Evolutionary conservation across 768 basidiomycete genomes (phyloP).

Genomic region (Agrocybe chaxingu): DNA sequence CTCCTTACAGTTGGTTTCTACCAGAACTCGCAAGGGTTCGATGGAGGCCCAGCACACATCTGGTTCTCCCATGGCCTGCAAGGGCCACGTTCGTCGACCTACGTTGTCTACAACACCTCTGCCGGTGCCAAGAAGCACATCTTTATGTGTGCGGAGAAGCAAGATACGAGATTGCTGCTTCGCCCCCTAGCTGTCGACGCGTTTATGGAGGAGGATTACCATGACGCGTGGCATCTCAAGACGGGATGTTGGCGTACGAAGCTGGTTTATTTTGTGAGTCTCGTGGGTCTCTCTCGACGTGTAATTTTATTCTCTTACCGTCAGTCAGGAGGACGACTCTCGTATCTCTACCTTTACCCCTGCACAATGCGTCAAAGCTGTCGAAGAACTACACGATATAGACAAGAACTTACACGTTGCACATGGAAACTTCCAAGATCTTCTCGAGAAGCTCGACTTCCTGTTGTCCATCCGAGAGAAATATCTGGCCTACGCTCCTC

Average conservation of each 20-base stretch:
- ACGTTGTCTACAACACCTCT: background rate
- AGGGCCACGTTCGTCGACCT: background rate
- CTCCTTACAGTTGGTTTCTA: background rate
- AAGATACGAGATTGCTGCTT: background rate
- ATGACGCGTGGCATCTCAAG: background rate
- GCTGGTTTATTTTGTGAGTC: background rate
- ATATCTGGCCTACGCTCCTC: too few species aligned
- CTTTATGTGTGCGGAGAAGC: background rate
- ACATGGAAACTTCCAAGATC: background rate
- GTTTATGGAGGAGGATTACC: background rate
- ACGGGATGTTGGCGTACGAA: background rate
- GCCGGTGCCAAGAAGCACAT: background rate
- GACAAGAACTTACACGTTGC: background rate
- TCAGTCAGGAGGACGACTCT: background rate
- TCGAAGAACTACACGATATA: constrained; percentile 1
- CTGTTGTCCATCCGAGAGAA: too few species aligned
- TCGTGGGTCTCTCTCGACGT: background rate
- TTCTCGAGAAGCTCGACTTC: too few species aligned
- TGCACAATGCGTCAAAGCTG: background rate
- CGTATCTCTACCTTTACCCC: background rate
- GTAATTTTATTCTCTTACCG: too few species aligned
- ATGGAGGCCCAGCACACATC: background rate
- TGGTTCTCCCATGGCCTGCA: background rate
- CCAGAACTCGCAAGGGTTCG: background rate
- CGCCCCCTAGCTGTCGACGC: background rate